Conservation (phyloP, 495 filamentous ascomycete species). For the Podospora tetraspora region DNA sequence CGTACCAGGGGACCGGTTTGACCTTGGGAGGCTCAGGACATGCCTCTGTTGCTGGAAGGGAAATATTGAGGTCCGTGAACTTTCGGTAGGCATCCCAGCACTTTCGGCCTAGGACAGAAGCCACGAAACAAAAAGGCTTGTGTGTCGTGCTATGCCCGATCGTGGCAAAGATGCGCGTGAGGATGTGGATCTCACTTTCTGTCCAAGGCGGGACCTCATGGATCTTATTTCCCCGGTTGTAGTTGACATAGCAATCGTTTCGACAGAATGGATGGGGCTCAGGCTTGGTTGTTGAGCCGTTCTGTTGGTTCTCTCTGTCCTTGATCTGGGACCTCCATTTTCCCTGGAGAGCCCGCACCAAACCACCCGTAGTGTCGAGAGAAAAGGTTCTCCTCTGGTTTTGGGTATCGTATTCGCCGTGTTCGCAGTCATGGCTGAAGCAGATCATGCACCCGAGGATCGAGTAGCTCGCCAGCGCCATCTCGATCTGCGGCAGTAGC, state of each 20-base stretch:
- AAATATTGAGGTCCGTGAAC: conserved; percentile 37
- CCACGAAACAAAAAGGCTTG: conserved; percentile 38
- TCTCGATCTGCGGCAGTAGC: conserved; percentile 31
- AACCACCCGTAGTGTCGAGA: conserved; percentile 29
- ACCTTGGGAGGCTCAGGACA: conserved; percentile 24
- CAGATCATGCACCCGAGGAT: conserved; percentile 44
- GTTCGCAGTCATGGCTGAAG: conserved; percentile 46
- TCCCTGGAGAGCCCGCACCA: conserved; percentile 17
- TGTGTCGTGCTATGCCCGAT: conserved; percentile 33
- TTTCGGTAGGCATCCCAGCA: conserved; percentile 49
- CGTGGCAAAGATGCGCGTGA: conserved; percentile 34
- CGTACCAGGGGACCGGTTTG: conserved; percentile 42
- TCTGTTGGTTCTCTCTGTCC: conserved; percentile 12
- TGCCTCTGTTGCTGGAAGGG: conserved; percentile 23
- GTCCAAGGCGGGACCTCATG: too few species aligned
- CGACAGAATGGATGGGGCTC: too few species aligned
- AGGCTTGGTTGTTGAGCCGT: conserved; percentile 4
- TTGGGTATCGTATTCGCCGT: conserved; percentile 44
- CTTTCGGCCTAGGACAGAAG: conserved; percentile 37
- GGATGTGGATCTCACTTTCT: conserved; percentile 36
- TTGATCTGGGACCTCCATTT: conserved; percentile 27
- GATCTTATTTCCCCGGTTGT: conserved; percentile 30
- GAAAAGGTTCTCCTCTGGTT: conserved; percentile 43
- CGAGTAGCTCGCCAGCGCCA: conserved; percentile 39
- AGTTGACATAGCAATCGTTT: conserved; percentile 38